Percentiles rank a stretch among this genome's conserved stretches.
These are phyloP conservation scores for Phytopythium vexans DNA, from an alignment of 352 stramenopile genomes.

Conservation along the genomic window DNA sequence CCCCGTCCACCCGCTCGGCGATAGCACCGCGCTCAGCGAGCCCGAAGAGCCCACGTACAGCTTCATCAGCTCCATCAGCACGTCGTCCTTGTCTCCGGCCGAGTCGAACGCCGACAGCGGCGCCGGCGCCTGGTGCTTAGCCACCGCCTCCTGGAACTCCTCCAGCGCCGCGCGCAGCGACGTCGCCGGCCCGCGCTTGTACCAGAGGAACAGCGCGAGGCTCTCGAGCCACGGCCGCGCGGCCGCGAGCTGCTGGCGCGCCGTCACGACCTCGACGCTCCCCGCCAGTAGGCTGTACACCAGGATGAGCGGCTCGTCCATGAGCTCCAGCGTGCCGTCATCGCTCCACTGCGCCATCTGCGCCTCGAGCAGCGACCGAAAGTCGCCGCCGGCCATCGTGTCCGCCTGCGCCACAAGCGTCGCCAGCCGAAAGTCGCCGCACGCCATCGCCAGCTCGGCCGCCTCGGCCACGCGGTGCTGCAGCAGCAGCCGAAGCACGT, in stretches of 20 bases:
- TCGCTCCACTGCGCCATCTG: constrained; percentile 63
- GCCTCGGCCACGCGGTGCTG: constrained; percentile 61
- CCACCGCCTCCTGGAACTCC: constrained; percentile 38
- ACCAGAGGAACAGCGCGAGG: constrained; percentile 72
- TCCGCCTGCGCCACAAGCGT: constrained; percentile 62
- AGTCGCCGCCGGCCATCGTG: constrained; percentile 49
- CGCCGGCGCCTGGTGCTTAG: constrained; percentile 32
- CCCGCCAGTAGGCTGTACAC: constrained; percentile 67
- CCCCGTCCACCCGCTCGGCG: constrained; percentile 50
- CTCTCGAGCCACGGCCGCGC: constrained; percentile 53
- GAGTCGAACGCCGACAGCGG: constrained; percentile 26
- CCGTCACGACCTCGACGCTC: constrained; percentile 53
- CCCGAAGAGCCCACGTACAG: constrained; percentile 50
- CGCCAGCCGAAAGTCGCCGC: constrained; percentile 57
- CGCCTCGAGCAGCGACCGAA: constrained; percentile 40
- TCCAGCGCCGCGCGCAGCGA: constrained; percentile 43
- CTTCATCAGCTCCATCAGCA: constrained; percentile 72
- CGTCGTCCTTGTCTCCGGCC: constrained; percentile 38
- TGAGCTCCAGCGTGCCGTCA: constrained; percentile 42
- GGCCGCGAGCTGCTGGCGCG: constrained; percentile 27
- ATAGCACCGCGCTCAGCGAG: constrained; percentile 58
- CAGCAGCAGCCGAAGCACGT: constrained; percentile 38
- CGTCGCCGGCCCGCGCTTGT: constrained; percentile 46
- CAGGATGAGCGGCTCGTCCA: constrained; percentile 56
- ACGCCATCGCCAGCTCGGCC: constrained; percentile 53